These are phyloP conservation scores for Cyclocybe aegerita DNA, from an alignment of 768 basidiomycete genomes.

Conservation along the genomic window DNA sequence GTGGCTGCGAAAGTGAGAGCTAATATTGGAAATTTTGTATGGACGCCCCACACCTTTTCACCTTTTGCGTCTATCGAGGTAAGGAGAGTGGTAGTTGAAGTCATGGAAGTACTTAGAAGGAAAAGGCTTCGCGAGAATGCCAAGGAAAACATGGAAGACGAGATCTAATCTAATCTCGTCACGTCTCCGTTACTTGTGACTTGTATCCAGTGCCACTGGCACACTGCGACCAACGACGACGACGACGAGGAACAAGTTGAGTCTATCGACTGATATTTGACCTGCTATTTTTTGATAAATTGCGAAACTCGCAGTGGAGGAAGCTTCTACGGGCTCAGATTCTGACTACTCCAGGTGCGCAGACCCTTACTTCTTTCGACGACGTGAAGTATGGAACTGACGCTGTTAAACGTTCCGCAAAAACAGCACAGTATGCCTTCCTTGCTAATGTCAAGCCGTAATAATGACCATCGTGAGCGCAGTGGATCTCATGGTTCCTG, in stretches of 20 bases:
- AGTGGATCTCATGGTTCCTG: slow-evolving; percentile 99
- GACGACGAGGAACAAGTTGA: slow-evolving; percentile 12
- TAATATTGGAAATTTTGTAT: too few relatives aligned
- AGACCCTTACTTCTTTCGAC: slow-evolving; percentile 7
- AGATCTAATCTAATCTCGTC: slow-evolving; percentile 15
- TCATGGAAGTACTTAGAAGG: too few relatives aligned
- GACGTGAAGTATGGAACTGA: slow-evolving; percentile 12
- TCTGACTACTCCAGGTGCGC: slow-evolving; percentile 93
- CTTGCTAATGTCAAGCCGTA: background rate
- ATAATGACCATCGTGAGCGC: slow-evolving; percentile 2
- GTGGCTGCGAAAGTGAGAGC: too few relatives aligned
- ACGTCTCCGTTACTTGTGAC: slow-evolving; percentile 2
- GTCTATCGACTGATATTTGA: slow-evolving; percentile 3
- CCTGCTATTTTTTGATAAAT: background rate
- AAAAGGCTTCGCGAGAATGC: too few relatives aligned
- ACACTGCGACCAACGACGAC: background rate
- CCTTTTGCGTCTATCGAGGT: too few relatives aligned
- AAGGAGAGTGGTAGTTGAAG: too few relatives aligned
- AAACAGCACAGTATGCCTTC: slow-evolving; percentile 34
- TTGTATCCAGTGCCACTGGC: too few relatives aligned
- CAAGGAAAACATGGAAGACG: background rate
- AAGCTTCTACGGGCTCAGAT: slow-evolving; percentile 89
- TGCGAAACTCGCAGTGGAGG: slow-evolving; percentile 57
- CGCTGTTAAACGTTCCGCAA: slow-evolving; percentile 2
- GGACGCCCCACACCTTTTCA: too few relatives aligned